Evolutionary conservation across 257 asterid genomes (phyloP), one percentile per base, ranked within the genome.

Genomic region (Nicotiana tomentosiformis): DNA sequence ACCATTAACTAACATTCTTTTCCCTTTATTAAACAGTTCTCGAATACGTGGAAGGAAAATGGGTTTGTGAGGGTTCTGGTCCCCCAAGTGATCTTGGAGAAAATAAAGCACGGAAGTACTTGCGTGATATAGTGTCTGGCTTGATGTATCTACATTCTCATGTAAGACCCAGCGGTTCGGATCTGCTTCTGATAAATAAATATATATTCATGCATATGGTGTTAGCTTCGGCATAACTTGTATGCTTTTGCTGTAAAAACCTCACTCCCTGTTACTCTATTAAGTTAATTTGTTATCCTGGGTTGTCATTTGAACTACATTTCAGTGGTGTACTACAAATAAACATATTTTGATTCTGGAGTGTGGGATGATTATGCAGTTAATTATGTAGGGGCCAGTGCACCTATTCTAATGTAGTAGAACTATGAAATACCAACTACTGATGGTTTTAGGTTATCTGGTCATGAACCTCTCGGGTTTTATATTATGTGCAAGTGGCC

Each of bases 121-220:
- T 96, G 83, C 94, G 98, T 33, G 98, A 94, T 88, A 93, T 94
- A 16, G 93, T 96, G 10, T 90, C 94, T 85, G 98, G 99, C 43
- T 86, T 96, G 90, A 94, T 90, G 91, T 96, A 96, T 90, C 99
- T 96, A 30, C 99, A 96, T 93, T 91, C 97, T 69, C 99, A 96
- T 87, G 99, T 96, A 94, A 85, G 97, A 67, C 26, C 64, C 26
- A 3, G 46, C 2, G 0, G 16, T 49, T 18, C 5, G 4, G 10
- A 12, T 65, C 70, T 65, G 70, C 43, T 65, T 5, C 70, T 12
- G 10, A 61, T 58, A 58, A 18, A 58, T 58, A 58, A 7, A 2
- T 58, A 20, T 20, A 62, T 32, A 62, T 23, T 23, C 26, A 23
- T 23, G 67, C 35, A n/a, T 9, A 4, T 32, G 35, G 35, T 23